A percentile compares a stretch with the other conserved stretches of the same genome.
Conservation (phyloP, 768 basidiomycete genomes). For the Dioszegia aurantiaca region DNA sequence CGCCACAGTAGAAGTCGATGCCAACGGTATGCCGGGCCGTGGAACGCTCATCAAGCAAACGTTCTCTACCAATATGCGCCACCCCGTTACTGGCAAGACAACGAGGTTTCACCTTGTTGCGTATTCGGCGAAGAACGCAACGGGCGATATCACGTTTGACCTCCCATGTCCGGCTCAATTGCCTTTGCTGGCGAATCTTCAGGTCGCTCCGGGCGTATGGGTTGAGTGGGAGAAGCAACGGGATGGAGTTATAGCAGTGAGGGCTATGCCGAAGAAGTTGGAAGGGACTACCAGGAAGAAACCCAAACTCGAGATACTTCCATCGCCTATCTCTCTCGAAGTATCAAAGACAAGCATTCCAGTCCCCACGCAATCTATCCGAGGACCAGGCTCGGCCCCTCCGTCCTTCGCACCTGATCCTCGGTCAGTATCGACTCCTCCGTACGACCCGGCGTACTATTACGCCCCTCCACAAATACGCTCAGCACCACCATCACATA, state of each 20-base stretch:
- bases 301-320: background rate
- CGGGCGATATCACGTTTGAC: conserved; percentile 36
- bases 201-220: conserved; percentile 43
- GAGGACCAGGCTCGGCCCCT: no score
- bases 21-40: conserved; percentile 13
- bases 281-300: no score
- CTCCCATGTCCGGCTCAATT: conserved; percentile 43
- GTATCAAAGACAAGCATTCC: background rate
- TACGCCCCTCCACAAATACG: conserved; percentile 1
- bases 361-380: background rate
- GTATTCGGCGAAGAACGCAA: conserved; percentile 45
- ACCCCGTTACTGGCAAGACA: conserved; percentile 34
- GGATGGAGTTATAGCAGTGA: conserved; percentile 19
- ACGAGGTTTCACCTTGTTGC: conserved; percentile 50
- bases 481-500: conserved; percentile 12
- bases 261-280: no score
- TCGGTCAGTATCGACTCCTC: background rate
- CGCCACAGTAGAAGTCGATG: conserved; percentile 16
- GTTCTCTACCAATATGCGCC: conserved; percentile 43
- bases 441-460: background rate
- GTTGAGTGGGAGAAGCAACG: conserved; percentile 43
- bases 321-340: no score
- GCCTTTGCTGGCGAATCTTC: conserved; percentile 30
- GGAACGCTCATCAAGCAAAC: conserved; percentile 50
- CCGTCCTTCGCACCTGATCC: no score